Conservation (phyloP, 2,329 filamentous ascomycete genomes). For the Rosellinia necatrix region DNA sequence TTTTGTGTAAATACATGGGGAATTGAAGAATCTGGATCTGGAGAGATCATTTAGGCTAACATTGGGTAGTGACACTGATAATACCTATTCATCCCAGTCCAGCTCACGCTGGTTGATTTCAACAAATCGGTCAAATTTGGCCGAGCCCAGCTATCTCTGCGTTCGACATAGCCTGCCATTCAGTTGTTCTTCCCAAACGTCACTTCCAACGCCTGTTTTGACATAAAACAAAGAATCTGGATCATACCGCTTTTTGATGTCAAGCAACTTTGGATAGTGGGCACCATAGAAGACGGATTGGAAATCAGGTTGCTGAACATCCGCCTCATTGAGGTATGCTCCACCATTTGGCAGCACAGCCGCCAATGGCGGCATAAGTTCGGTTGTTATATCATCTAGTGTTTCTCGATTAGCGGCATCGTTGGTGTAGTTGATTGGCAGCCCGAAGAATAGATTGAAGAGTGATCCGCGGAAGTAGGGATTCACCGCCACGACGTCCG, state of each 20-base stretch:
- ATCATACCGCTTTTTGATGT: conserved; percentile 50
- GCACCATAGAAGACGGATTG: conserved; percentile 43
- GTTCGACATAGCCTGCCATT: too few species aligned
- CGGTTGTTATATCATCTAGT: conserved; percentile 36
- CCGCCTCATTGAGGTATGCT: conserved; percentile 48
- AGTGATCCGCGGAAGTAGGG: conserved; percentile 8
- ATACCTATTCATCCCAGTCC: too few species aligned
- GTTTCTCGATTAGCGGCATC: conserved; percentile 13
- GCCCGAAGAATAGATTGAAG: conserved; percentile 22
- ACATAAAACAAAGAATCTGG: conserved; percentile 46
- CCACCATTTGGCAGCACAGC: conserved; percentile 29
- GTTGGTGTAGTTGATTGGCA: background rate
- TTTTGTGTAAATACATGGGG: too few species aligned
- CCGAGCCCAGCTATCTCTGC: too few species aligned
- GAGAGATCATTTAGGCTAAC: too few species aligned
- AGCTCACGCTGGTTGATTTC: too few species aligned
- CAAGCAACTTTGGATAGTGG: conserved; percentile 41
- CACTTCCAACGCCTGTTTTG: conserved; percentile 47
- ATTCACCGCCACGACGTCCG: conserved; percentile 12
- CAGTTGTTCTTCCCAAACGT: conserved; percentile 47
- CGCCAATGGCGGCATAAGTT: conserved; percentile 33
- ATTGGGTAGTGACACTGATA: too few species aligned
- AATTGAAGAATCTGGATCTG: too few species aligned
- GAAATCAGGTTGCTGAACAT: conserved; percentile 42
- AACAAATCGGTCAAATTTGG: too few species aligned